phyloP scores from a whole-genome alignment of 208 protist genomes.

The Wallacemonas sp. region DNA sequence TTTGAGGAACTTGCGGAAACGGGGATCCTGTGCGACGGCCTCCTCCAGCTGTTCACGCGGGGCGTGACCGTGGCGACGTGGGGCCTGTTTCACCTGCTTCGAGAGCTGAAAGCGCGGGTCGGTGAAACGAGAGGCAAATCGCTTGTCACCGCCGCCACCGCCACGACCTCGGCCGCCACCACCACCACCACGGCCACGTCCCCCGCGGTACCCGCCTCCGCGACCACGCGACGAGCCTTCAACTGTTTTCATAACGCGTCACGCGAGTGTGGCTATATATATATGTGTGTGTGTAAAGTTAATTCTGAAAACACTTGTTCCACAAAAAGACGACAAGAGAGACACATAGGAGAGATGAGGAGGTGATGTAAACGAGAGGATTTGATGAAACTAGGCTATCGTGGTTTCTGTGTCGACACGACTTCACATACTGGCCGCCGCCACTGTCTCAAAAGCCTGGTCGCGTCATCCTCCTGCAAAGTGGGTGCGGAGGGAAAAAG shows the following conservation, averaged over 20 bases:
- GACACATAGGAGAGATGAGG: too few species aligned
- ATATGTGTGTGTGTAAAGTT: too few species aligned
- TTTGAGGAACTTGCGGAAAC: constrained; percentile 72
- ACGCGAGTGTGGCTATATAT: too few species aligned
- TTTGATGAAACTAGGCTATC: too few species aligned
- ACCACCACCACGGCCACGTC: constrained; percentile 25
- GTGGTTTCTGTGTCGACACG: too few species aligned
- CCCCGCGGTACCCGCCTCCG: constrained; percentile 30
- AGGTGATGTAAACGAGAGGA: too few species aligned
- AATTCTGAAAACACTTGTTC: too few species aligned
- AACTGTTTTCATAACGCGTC: constrained; percentile 33
- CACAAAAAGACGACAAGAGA: too few species aligned
- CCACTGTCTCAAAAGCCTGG: too few species aligned
- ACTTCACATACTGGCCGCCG: too few species aligned
- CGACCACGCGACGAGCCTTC: constrained; percentile 61
- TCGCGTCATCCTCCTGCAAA: too few species aligned
- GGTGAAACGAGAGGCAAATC: constrained; percentile 85
- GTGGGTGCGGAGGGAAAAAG: too few species aligned
- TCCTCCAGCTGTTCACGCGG: constrained; percentile 20
- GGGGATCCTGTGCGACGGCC: constrained; percentile 54
- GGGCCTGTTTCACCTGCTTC: constrained; percentile 19
- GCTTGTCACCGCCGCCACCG: constrained; percentile 41
- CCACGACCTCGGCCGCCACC: constrained; percentile 22
- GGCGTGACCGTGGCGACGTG: not conserved
- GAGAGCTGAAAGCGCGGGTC: constrained; percentile 87